phyloP scores from a whole-genome alignment of 2,329 filamentous ascomycete genomes.

The Pseudocercospora eumusae region DNA sequence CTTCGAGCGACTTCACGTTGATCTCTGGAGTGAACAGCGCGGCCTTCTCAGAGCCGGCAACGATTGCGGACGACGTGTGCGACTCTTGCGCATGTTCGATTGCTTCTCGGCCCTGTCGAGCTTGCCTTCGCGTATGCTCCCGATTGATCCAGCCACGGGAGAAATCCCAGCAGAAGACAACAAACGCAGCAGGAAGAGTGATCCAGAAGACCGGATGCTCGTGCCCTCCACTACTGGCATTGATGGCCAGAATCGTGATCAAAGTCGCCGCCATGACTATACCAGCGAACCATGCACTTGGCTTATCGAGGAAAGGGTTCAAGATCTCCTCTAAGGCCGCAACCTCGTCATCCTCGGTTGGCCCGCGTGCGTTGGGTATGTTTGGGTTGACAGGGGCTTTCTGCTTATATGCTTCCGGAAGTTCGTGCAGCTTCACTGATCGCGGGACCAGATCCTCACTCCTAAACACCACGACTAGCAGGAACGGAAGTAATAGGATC shows the following conservation, averaged over 20 bases:
- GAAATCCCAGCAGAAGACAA: constrained; percentile 71
- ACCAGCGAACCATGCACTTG: constrained; percentile 64
- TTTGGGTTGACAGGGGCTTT: constrained; percentile 69
- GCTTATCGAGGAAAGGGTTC: constrained; percentile 71
- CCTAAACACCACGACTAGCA: constrained; percentile 69
- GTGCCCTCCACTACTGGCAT: constrained; percentile 58
- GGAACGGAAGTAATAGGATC: constrained; percentile 67
- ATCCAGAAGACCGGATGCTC: constrained; percentile 66
- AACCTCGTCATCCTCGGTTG: constrained; percentile 56
- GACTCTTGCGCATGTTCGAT: not conserved
- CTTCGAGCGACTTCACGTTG: not conserved
- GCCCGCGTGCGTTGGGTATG: constrained; percentile 63
- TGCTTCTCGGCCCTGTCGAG: constrained; percentile 54
- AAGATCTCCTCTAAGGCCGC: constrained; percentile 71
- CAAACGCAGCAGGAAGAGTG: constrained; percentile 66
- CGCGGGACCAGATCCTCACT: constrained; percentile 64
- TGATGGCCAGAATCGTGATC: constrained; percentile 65
- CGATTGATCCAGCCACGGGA: constrained; percentile 64
- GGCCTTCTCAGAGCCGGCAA: not conserved
- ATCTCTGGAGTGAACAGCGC: not conserved
- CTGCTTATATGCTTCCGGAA: constrained; percentile 58
- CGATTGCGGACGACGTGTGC: not conserved
- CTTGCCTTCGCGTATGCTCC: constrained; percentile 63
- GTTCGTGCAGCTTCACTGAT: constrained; percentile 67
- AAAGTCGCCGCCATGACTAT: constrained; percentile 68